Base-by-base conservation (phyloP, 768 basidiomycete species). In the Neoboletus brunneissimus region DNA sequence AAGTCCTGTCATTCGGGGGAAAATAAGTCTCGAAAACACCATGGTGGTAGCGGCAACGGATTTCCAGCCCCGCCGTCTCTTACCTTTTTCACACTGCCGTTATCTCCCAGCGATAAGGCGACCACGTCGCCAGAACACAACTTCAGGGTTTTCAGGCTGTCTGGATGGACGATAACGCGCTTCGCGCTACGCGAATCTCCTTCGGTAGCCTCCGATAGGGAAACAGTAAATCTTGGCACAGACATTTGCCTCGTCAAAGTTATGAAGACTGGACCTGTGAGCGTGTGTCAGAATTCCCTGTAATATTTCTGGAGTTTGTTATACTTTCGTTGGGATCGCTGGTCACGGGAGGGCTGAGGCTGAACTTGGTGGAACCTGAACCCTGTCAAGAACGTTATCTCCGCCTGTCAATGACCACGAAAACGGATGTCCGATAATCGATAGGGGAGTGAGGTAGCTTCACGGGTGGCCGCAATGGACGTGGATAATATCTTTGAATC, bases 71-170 rank as follows among this genome's bases (percentile, higher is more conserved):
- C 51, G 51, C 50, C n/a, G 16, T 57, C 53, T 53, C 71, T 72
- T 65, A 77, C 77, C 70, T 72, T 74, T 58, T 72, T 67, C 42
- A 58, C 54, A 46, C 31, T 51, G 59, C 55, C 61, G 67, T 61
- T 70, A 68, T 77, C 75, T 48, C 62, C 72, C 29, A 71, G 73
- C 47, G 76, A 75, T 68, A 92, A 64, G 59, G 79, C 82, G 51
- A 91, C 71, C 32, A 86, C 73, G 68, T 92, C 90, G 16, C 88
- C 88, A 37, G 89, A 87, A 52, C 76, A 81, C 10, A 87, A 65
- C 71, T 82, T 89, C 32, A 80, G 67, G 25, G 76, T 64, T 68
- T 86, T 89, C 50, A 91, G 67, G 42, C 76, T 66, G 47, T 89
- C 87, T 52, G 80, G 72, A 66, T 86, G 83, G 61, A 90, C 69